Conservation (phyloP, 495 filamentous ascomycete species). For the Penicillium samsonianum region DNA sequence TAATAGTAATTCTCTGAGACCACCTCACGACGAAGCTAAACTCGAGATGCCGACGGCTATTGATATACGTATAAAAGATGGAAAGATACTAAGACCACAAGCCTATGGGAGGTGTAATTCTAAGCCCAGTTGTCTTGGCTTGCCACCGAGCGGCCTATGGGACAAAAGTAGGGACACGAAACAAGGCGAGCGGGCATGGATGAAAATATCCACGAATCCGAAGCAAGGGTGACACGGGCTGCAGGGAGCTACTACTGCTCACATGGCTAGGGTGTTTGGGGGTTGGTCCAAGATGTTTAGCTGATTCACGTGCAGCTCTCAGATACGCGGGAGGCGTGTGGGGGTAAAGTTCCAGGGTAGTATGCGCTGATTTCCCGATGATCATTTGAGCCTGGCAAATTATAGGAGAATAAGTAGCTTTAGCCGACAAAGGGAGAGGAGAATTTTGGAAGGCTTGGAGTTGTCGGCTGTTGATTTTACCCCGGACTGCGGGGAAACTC, state of each 20-base stretch:
- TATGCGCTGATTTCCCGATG: neutral
- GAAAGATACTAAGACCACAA: neutral
- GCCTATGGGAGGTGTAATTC: constrained; percentile 12
- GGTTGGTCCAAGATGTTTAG: neutral
- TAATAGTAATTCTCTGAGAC: neutral
- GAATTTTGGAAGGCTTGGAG: neutral
- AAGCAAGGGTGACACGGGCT: constrained; percentile 2
- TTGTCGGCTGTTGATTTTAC: constrained; percentile 1
- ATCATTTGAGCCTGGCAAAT: neutral
- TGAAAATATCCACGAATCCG: constrained; percentile 30
- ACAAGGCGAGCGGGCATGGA: constrained; percentile 17
- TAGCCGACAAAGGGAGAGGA: constrained; percentile 1
- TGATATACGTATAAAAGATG: constrained; percentile 3
- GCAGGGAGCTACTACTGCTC: neutral
- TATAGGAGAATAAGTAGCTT: neutral
- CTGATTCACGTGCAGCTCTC: neutral
- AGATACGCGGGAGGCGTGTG: constrained; percentile 3
- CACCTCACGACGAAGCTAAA: neutral
- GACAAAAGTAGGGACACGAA: neutral
- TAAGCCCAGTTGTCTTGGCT: constrained; percentile 15
- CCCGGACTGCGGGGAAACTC: constrained; percentile 12
- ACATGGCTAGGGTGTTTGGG: constrained; percentile 5
- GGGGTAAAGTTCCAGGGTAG: constrained; percentile 2
- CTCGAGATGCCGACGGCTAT: constrained; percentile 10
- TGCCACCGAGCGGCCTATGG: constrained; percentile 15